Evolutionary conservation across 139 green algal species (phyloP).

Genomic region (Picochlorum sp.): DNA sequence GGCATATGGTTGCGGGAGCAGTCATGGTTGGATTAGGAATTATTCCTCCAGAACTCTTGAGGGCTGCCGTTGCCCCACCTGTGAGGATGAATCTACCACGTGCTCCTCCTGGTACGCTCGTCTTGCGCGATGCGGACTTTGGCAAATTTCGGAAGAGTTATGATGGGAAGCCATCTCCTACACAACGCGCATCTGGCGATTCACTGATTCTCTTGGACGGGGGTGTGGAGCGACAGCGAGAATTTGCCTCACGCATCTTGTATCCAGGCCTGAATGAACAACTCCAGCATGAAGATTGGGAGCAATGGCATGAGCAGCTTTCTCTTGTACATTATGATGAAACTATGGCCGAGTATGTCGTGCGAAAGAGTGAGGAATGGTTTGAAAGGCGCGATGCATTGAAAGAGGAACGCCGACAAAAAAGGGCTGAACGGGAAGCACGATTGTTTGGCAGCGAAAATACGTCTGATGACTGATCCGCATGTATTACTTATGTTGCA

Average conservation of each 20-base stretch:
- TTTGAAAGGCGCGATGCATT: not conserved
- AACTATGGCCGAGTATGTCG: conserved; percentile 6
- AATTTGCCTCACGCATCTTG: conserved; percentile 23
- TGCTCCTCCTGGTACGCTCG: conserved; percentile 62
- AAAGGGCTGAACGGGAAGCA: no score
- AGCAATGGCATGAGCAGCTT: conserved; percentile 18
- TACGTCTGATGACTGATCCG: not conserved
- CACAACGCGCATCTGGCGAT: conserved; percentile 16
- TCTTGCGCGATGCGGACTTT: conserved; percentile 52
- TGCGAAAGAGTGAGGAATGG: conserved; percentile 6
- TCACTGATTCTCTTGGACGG: conserved; percentile 26
- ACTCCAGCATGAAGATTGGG: conserved; percentile 23
- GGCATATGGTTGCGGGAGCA: conserved; percentile 69
- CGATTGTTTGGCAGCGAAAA: not conserved
- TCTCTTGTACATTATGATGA: conserved; percentile 20
- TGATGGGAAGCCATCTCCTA: conserved; percentile 1
- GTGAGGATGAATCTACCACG: conserved; percentile 55
- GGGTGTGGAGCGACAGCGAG: conserved; percentile 19
- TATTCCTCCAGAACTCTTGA: conserved; percentile 52
- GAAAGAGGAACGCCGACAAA: not conserved
- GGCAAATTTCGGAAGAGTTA: conserved; percentile 13
- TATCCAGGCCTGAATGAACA: conserved; percentile 17
- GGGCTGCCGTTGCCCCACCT: conserved; percentile 44
- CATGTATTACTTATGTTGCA: not conserved
- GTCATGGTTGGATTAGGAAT: conserved; percentile 47